These are phyloP conservation scores for Nannochloropsis gaditana DNA, from an alignment of 108 stramenopile genomes.

Conservation along the genomic window DNA sequence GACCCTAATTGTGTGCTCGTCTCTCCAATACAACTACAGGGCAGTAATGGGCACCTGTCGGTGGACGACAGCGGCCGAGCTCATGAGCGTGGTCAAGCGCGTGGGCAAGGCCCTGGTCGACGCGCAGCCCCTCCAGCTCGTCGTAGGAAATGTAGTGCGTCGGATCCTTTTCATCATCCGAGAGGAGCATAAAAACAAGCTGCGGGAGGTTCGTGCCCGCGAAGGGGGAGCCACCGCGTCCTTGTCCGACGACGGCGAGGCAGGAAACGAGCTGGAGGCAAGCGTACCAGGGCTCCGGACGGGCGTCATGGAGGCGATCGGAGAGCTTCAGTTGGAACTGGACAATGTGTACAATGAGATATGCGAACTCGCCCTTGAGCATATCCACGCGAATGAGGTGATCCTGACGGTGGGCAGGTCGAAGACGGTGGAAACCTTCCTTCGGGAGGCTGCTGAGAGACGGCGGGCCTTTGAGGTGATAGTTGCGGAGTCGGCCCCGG, in stretches of 20 bases:
- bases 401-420: constrained; percentile 79
- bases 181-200: constrained; percentile 32
- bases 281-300: constrained; percentile 31
- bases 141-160: constrained; percentile 43
- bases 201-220: constrained; percentile 14
- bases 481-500: constrained; percentile 80
- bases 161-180: constrained; percentile 41
- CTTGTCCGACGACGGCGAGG: background rate
- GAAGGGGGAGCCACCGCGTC: background rate
- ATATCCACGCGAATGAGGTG: constrained; percentile 88
- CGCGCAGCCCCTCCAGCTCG: constrained; percentile 38
- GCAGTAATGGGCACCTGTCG: constrained; percentile 37
- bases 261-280: background rate
- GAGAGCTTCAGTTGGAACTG: constrained; percentile 37
- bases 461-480: constrained; percentile 77
- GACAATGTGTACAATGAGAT: constrained; percentile 33
- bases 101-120: constrained; percentile 43
- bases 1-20: background rate
- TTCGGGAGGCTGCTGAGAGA: constrained; percentile 65
- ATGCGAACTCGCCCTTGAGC: constrained; percentile 59
- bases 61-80: constrained; percentile 44
- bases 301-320: constrained; percentile 31
- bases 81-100: constrained; percentile 37
- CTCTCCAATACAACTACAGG: background rate
- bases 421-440: constrained; percentile 68